Evolutionary conservation across 495 filamentous ascomycete species (phyloP), one percentile per base, ranked within the genome.

Genomic region (Lasiosphaeria ovina): DNA sequence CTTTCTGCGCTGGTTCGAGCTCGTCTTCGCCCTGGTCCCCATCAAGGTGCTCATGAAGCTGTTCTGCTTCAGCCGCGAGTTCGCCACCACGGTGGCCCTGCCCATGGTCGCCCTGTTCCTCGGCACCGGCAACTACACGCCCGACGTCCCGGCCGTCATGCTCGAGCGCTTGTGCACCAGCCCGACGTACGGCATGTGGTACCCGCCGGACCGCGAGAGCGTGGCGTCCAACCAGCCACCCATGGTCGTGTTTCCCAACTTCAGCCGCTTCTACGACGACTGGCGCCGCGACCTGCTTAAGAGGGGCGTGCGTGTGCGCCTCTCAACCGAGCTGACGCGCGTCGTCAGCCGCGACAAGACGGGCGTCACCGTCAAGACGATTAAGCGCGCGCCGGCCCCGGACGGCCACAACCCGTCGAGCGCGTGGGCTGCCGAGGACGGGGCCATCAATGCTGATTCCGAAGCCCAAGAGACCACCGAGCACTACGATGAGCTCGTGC

Each of bases 161-260:
- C 78, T 95, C 6, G 91, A 93, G 71, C 75, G 90, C 6, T 76
- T 95, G 0, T 92, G 87, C 67, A 79, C 90, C 65, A 81, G 90
- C 64, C 84, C 88, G 10, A 83, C 90, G 66, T 83, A 91, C 81
- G 81, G 85, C 54, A 78, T 93, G 68, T 92, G 89, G 90, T 91
- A 91, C 65, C 85, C 88, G 34, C 72, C 83, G 0, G 86, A 93
- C 59, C 55, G 62, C 42, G 48, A 66, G 35, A 87, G 84, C 7
- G 70, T 88, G 6, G 75, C 90, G 1, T 84, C 82, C 3, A 93
- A 92, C 57, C 71, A 86, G 17, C 89, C 90, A n/a, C 79, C 79
- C 0, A 93, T 95, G 90, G 86, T 88, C 34, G 89, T 89, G 0
- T 95, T 93, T 64, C 89, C 88, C 0, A 89, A 91, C 47, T 77